Percentiles rank a stretch among this genome's conserved stretches.
These are phyloP conservation scores for Plasmodium cynomolgi DNA, from an alignment of 169 alveolate species.

Conservation along the genomic window DNA sequence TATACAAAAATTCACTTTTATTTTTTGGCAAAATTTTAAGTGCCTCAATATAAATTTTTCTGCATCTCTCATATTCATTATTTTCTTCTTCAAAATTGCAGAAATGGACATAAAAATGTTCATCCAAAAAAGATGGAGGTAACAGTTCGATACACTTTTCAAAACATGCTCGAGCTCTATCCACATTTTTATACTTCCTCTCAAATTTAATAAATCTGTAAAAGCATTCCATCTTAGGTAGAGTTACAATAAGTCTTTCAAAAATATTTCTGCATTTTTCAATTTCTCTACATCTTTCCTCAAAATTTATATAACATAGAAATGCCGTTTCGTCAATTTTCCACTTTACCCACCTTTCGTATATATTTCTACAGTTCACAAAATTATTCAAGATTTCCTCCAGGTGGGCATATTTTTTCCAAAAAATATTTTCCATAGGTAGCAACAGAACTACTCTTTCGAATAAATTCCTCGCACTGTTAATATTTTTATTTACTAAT, in stretches of 20 bases:
- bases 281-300: conserved; percentile 97
- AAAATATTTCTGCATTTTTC: conserved; percentile 93
- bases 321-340: conserved; percentile 97
- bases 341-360: conserved; percentile 98
- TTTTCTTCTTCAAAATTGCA: conserved; percentile 95
- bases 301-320: conserved; percentile 96
- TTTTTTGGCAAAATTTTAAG: conserved; percentile 92
- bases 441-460: conserved; percentile 97
- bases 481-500: conserved; percentile 95
- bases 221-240: conserved; percentile 93
- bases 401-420: conserved; percentile 99
- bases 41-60: conserved; percentile 94
- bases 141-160: conserved; percentile 91
- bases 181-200: conserved; percentile 90
- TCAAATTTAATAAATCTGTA: conserved; percentile 96
- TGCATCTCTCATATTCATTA: conserved; percentile 92
- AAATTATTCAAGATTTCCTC: conserved; percentile 98
- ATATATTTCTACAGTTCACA: conserved; percentile 94
- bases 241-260: conserved; percentile 91
- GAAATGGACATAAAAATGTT: conserved; percentile 93
- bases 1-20: conserved; percentile 89
- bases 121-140: conserved; percentile 92
- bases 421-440: conserved; percentile 98
- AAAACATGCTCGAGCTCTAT: conserved; percentile 90
- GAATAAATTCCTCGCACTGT: conserved; percentile 96